These are phyloP conservation scores for Capillidium rhysosporum DNA, from an alignment of 371 early-diverging fungal genomes.

Conservation along the genomic window DNA sequence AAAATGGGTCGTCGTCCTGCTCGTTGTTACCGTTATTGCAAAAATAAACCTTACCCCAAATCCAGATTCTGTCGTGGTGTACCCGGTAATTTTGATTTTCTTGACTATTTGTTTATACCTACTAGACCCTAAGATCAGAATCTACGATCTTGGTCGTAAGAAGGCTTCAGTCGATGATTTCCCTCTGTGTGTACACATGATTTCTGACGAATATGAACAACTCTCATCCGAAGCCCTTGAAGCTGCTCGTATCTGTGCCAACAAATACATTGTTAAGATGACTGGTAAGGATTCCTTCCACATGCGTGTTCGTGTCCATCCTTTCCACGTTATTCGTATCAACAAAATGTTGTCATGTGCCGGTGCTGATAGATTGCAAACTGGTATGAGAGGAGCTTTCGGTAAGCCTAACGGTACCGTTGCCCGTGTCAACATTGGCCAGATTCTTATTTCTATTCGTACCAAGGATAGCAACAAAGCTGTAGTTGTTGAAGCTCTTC, in stretches of 20 bases:
- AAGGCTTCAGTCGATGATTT: conserved; percentile 98
- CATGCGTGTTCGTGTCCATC: conserved; percentile 98
- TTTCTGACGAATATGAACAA: conserved; percentile 98
- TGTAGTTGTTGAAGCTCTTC: conserved; percentile 92
- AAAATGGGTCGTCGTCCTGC: conserved; percentile 98
- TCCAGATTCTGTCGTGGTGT: conserved; percentile 99
- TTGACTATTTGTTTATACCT: neutral
- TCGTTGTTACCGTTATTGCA: conserved; percentile 98
- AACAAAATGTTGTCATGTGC: conserved; percentile 99
- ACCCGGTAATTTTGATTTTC: conserved; percentile 36
- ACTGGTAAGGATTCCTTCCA: conserved; percentile 99
- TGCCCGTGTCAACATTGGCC: conserved; percentile 99
- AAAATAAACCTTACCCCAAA: conserved; percentile 99
- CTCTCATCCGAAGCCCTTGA: conserved; percentile 98
- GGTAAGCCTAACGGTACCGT: conserved; percentile 99
- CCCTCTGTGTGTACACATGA: conserved; percentile 92
- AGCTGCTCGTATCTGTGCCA: conserved; percentile 98
- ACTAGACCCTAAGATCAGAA: conserved; percentile 93
- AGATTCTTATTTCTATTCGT: conserved; percentile 96
- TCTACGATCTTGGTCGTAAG: conserved; percentile 98
- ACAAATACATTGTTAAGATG: conserved; percentile 99
- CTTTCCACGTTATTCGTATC: conserved; percentile 99
- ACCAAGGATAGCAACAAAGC: conserved; percentile 93
- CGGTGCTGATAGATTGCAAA: conserved; percentile 99
- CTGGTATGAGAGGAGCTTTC: conserved; percentile 99